Evolutionary conservation across 371 early-diverging fungal genomes (phyloP).

Genomic region (Smittium culicis): DNA sequence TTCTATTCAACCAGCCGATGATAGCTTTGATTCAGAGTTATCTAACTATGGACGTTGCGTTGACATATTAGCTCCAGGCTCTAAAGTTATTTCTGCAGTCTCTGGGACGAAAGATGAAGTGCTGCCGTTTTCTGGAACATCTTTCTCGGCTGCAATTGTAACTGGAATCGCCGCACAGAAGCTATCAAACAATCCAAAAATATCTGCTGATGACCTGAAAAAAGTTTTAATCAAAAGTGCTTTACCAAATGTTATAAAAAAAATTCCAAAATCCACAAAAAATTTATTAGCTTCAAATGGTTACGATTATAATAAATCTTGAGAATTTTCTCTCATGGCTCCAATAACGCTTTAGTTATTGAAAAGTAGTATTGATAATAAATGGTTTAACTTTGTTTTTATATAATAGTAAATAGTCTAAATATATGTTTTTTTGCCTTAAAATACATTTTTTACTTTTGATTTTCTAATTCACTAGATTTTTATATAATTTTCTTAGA

Average conservation of each 20-base stretch:
- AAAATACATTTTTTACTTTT: too few relatives aligned
- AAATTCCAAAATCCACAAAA: neutral
- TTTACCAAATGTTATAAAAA: neutral
- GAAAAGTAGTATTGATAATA: too few relatives aligned
- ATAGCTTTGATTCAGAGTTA: neutral
- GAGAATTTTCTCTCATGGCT: too few relatives aligned
- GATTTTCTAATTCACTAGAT: too few relatives aligned
- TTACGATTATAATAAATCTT: too few relatives aligned
- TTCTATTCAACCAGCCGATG: neutral
- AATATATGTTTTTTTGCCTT: too few relatives aligned
- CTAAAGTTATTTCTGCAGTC: neutral
- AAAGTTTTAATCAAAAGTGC: neutral
- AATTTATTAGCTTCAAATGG: constrained; percentile 4
- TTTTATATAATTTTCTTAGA: too few relatives aligned
- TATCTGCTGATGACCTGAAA: constrained; percentile 2
- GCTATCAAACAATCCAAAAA: neutral
- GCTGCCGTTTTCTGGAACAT: neutral
- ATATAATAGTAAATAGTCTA: too few relatives aligned
- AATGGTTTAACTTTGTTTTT: too few relatives aligned
- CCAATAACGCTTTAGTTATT: too few relatives aligned
- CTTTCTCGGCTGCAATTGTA: constrained; percentile 1
- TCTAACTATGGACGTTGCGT: constrained; percentile 12
- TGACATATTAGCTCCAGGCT: constrained; percentile 11
- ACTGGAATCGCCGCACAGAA: neutral
- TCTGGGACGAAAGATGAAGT: neutral